Evolutionary conservation across 2,329 filamentous ascomycete species (phyloP).

Genomic region (Didymellaceae sp.): DNA sequence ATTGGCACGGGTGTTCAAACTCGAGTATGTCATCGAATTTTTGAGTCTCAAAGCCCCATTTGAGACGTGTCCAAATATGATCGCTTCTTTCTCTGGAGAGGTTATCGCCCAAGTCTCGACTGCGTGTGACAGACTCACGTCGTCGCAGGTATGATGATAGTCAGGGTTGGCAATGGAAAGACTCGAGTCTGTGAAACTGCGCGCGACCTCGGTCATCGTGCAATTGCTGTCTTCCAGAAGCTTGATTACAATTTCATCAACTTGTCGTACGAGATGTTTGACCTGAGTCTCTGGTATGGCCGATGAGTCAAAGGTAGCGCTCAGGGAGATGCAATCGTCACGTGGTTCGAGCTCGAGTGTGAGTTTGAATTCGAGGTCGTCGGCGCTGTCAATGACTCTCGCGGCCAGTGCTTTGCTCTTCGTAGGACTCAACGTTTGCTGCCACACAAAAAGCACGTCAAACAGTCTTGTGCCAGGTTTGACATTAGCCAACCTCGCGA

Average conservation of each 20-base stretch:
- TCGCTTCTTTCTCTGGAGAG: conserved; percentile 63
- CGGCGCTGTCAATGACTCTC: conserved; percentile 65
- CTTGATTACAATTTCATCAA: conserved; percentile 60
- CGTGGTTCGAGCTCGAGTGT: conserved; percentile 77
- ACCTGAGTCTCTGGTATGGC: conserved; percentile 64
- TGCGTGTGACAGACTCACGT: conserved; percentile 44
- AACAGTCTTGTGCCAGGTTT: conserved; percentile 68
- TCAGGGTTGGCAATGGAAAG: conserved; percentile 53
- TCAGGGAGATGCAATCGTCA: conserved; percentile 54
- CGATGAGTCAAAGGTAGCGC: conserved; percentile 62
- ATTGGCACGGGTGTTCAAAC: conserved; percentile 71
- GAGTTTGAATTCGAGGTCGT: conserved; percentile 77
- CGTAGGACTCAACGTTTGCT: conserved; percentile 67
- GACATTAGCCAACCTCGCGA: conserved; percentile 67
- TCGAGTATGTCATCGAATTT: conserved; percentile 65
- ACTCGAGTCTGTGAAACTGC: conserved; percentile 29
- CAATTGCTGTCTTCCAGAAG: conserved; percentile 51
- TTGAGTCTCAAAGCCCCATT: conserved; percentile 40
- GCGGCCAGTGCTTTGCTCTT: conserved; percentile 51
- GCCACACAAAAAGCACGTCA: conserved; percentile 82
- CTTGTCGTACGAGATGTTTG: conserved; percentile 64
- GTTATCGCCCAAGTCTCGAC: conserved; percentile 62
- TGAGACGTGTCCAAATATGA: conserved; percentile 66
- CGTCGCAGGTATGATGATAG: conserved; percentile 31
- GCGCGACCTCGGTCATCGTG: conserved; percentile 35